A percentile compares a stretch with the other conserved stretches of the same genome.
Evolutionary conservation across 1,139 yeast species (phyloP).

Genomic region (Taphrina flavorubra): DNA sequence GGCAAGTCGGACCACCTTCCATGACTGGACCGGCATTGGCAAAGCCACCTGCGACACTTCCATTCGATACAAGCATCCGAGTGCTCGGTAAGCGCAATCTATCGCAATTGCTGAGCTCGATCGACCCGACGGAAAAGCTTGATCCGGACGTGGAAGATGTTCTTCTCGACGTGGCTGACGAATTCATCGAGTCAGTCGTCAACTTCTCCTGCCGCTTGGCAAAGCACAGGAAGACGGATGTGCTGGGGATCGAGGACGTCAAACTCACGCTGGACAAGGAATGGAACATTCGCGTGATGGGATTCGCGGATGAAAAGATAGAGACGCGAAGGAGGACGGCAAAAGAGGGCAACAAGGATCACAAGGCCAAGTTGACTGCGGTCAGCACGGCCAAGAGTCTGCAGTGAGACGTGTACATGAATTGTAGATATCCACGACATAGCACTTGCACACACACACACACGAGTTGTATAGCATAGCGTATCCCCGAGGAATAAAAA

Average conservation of each 20-base stretch:
- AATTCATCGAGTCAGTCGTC: slow-evolving; percentile 87
- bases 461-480: no score
- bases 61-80: slow-evolving; percentile 35
- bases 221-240: slow-evolving; percentile 89
- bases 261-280: slow-evolving; percentile 91
- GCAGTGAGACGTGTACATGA: slow-evolving; percentile 14
- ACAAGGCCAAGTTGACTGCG: slow-evolving; percentile 72
- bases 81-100: slow-evolving; percentile 83
- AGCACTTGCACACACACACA: background rate
- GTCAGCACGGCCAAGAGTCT: slow-evolving; percentile 55
- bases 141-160: slow-evolving; percentile 60
- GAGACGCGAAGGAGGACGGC: slow-evolving; percentile 77
- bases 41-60: slow-evolving; percentile 45
- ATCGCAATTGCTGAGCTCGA: slow-evolving; percentile 79
- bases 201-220: slow-evolving; percentile 93
- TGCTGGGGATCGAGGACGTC: slow-evolving; percentile 83
- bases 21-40: slow-evolving; percentile 44
- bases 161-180: slow-evolving; percentile 90
- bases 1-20: slow-evolving; percentile 42
- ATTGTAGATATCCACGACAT: background rate
- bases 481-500: no score
- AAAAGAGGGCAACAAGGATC: slow-evolving; percentile 67
- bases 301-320: slow-evolving; percentile 88
- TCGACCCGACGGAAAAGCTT: slow-evolving; percentile 62
- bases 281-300: slow-evolving; percentile 95